phyloP scores from a whole-genome alignment of 805 yeast genomes.

The Ogataea degrootiae region DNA sequence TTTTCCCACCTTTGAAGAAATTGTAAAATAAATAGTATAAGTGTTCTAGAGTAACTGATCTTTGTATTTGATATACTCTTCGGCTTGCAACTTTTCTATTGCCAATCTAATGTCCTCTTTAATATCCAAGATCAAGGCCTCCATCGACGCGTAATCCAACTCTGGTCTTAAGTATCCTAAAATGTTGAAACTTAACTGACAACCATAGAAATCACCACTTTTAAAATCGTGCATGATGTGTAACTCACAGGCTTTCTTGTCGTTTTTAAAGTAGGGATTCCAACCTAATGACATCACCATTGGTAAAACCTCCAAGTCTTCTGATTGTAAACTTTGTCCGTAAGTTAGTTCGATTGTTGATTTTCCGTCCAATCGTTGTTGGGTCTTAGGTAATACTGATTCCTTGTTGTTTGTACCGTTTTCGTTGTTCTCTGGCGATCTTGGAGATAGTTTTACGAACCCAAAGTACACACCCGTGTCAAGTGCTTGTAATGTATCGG shows the following conservation, averaged over 20 bases:
- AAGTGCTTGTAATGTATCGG: slow-evolving; percentile 37
- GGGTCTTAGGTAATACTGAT: slow-evolving; percentile 30
- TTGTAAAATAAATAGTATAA: not conserved
- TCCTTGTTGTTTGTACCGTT: too few relatives aligned
- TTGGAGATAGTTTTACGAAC: slow-evolving; percentile 30
- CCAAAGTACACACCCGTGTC: slow-evolving; percentile 92
- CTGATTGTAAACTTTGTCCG: slow-evolving; percentile 48
- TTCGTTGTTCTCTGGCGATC: too few relatives aligned
- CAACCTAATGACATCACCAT: slow-evolving; percentile 96
- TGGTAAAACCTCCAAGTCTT: slow-evolving; percentile 52
- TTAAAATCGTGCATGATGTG: slow-evolving; percentile 76
- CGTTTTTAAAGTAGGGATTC: slow-evolving; percentile 87
- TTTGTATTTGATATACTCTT: slow-evolving; percentile 35
- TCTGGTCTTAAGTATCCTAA: slow-evolving; percentile 93
- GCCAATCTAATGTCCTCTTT: slow-evolving; percentile 75
- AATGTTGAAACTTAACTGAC: slow-evolving; percentile 59
- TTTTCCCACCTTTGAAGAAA: too few relatives aligned
- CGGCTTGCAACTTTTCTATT: slow-evolving; percentile 37
- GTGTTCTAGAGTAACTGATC: slow-evolving; percentile 5
- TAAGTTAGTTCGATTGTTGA: slow-evolving; percentile 51
- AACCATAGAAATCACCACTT: slow-evolving; percentile 70
- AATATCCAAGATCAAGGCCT: slow-evolving; percentile 82
- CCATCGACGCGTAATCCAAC: slow-evolving; percentile 71
- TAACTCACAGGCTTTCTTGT: slow-evolving; percentile 77
- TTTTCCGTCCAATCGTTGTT: slow-evolving; percentile 32